These are phyloP conservation scores for Lasiodiplodia citricola DNA, from an alignment of 2,329 filamentous ascomycete genomes.

Conservation along the genomic window DNA sequence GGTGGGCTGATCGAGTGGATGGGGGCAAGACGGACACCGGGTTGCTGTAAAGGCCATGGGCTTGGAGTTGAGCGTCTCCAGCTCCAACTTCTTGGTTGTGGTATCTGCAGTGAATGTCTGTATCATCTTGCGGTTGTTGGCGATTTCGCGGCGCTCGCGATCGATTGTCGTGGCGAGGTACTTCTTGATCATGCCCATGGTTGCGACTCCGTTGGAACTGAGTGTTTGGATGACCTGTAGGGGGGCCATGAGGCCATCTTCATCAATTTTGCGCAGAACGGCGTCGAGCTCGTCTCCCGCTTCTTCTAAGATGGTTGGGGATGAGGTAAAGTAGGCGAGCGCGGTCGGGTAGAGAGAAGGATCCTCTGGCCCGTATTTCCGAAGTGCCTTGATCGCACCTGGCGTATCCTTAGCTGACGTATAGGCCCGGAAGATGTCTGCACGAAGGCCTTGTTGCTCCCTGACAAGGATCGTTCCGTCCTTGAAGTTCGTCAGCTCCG, in stretches of 20 bases:
- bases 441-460: conserved; percentile 88
- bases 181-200: conserved; percentile 95
- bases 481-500: conserved; percentile 86
- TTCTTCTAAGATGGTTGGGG: conserved; percentile 78
- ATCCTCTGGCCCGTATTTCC: conserved; percentile 90
- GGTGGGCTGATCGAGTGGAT: conserved; percentile 80
- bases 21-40: conserved; percentile 81
- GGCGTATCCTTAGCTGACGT: conserved; percentile 89
- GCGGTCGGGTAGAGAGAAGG: conserved; percentile 92
- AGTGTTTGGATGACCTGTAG: conserved; percentile 96
- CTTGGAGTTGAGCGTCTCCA: conserved; percentile 76
- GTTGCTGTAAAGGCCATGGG: conserved; percentile 90
- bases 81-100: conserved; percentile 76
- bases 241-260: conserved; percentile 91
- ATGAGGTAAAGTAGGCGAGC: conserved; percentile 90
- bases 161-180: conserved; percentile 90
- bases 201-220: conserved; percentile 78
- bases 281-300: conserved; percentile 81
- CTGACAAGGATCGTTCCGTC: conserved; percentile 92
- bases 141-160: conserved; percentile 85
- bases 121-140: conserved; percentile 80
- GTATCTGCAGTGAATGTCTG: conserved; percentile 85
- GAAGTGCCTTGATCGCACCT: conserved; percentile 86
- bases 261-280: conserved; percentile 84
- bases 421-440: conserved; percentile 96